Conservation (phyloP, 1,284 basidiomycete genomes). For the Xerocomus subilludens region DNA sequence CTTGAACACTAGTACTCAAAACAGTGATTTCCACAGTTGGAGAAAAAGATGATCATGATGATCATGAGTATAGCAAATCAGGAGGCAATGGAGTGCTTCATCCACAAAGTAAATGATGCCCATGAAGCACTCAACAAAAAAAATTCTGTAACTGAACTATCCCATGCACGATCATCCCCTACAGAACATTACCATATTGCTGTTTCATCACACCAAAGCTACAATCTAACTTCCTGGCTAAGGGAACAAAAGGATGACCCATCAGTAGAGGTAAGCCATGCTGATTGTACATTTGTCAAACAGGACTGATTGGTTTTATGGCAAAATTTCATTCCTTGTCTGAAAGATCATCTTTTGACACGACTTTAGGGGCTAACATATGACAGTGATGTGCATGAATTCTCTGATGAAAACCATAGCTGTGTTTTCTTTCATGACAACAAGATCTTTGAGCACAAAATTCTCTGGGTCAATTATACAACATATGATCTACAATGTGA, state of each 20-base stretch:
- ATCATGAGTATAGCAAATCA: constrained; percentile 4
- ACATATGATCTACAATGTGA: constrained; percentile 46
- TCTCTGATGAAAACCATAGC: constrained; percentile 44
- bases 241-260: background rate
- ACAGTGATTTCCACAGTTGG: background rate
- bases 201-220: too few relatives aligned
- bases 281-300: too few relatives aligned
- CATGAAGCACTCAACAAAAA: background rate
- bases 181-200: background rate
- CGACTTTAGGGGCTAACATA: constrained; percentile 39
- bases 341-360: constrained; percentile 51
- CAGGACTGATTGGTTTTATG: too few relatives aligned
- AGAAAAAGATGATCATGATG: background rate
- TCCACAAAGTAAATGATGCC: background rate
- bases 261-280: too few relatives aligned
- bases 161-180: too few relatives aligned
- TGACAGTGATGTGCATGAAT: constrained; percentile 49
- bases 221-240: constrained; percentile 8
- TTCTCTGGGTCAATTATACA: constrained; percentile 43
- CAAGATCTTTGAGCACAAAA: constrained; percentile 30
- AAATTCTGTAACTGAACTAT: too few relatives aligned
- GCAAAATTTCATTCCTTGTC: constrained; percentile 44
- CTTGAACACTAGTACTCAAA: background rate
- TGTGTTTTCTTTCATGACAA: constrained; percentile 31
- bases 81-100: background rate